Percentiles rank a stretch among this genome's conserved stretches.
Conservation (phyloP, 2,329 filamentous ascomycete species). For the Botrytis hyacinthi region DNA sequence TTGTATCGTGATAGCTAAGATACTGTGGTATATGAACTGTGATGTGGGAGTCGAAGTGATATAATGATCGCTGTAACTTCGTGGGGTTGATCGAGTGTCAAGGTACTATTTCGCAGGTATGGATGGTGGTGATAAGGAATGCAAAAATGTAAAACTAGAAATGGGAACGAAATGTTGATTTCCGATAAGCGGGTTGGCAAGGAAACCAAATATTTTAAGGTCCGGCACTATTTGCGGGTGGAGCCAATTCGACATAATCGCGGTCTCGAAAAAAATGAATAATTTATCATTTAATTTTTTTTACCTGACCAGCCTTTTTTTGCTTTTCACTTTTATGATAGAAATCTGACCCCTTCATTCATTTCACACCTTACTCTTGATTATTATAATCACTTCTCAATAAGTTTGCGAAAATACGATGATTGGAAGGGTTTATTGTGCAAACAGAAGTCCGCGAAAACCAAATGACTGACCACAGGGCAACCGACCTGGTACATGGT, state of each 20-base stretch:
- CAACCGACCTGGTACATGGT: conserved; percentile 51
- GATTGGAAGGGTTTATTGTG: conserved; percentile 26
- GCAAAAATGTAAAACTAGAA: not conserved
- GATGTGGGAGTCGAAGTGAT: not conserved
- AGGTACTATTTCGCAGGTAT: not conserved
- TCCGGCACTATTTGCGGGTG: not conserved
- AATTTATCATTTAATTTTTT: conserved; percentile 12
- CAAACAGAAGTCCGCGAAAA: conserved; percentile 33
- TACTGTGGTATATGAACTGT: too few relatives aligned
- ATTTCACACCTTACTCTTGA: not conserved
- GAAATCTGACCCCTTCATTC: not conserved
- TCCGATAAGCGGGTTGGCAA: conserved; percentile 21
- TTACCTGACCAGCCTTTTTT: conserved; percentile 5
- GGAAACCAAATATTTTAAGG: conserved; percentile 21
- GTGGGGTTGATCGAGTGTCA: not conserved
- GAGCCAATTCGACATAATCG: not conserved
- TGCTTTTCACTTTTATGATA: not conserved
- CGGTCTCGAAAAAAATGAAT: conserved; percentile 7
- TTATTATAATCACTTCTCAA: not conserved
- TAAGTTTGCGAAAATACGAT: conserved; percentile 25
- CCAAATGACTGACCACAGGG: conserved; percentile 41
- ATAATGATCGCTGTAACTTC: not conserved
- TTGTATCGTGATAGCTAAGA: conserved; percentile 35
- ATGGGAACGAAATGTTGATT: not conserved
- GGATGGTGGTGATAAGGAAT: not conserved